phyloP scores from a whole-genome alignment of 2,329 filamentous ascomycete species.

The Diaporthe sp. region DNA sequence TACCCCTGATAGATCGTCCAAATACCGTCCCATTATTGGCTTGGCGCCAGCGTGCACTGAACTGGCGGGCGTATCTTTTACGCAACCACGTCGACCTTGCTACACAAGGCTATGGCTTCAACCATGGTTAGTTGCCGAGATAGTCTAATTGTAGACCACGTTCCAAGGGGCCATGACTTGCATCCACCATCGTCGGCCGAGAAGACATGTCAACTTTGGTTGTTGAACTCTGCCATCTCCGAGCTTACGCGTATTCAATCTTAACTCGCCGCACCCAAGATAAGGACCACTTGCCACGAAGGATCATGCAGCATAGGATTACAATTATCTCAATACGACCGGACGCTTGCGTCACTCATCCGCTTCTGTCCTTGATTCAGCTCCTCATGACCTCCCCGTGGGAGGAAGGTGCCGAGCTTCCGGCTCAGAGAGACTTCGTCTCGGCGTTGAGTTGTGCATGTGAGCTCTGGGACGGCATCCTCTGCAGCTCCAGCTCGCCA shows the following conservation, averaged over 20 bases:
- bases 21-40: conserved; percentile 25
- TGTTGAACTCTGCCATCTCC: not conserved
- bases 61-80: not conserved
- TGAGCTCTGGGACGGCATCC: not conserved
- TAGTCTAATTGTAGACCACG: not conserved
- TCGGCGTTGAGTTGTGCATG: not conserved
- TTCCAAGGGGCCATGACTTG: not conserved
- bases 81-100: not conserved
- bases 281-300: not conserved
- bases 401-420: not conserved
- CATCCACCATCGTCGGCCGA: not conserved
- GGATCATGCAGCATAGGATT: conserved; percentile 18
- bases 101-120: not conserved
- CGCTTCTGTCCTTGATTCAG: not conserved
- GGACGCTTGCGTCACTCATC: not conserved
- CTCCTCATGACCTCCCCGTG: not conserved
- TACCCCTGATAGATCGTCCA: conserved; percentile 24
- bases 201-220: not conserved
- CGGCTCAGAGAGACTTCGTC: not conserved
- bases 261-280: not conserved
- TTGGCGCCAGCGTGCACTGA: not conserved
- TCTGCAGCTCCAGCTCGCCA: not conserved
- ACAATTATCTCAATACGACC: conserved; percentile 6
- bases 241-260: not conserved
- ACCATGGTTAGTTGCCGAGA: not conserved